phyloP scores from a whole-genome alignment of 2,329 filamentous ascomycete species.

The Fusarium tanahbumbuense region DNA sequence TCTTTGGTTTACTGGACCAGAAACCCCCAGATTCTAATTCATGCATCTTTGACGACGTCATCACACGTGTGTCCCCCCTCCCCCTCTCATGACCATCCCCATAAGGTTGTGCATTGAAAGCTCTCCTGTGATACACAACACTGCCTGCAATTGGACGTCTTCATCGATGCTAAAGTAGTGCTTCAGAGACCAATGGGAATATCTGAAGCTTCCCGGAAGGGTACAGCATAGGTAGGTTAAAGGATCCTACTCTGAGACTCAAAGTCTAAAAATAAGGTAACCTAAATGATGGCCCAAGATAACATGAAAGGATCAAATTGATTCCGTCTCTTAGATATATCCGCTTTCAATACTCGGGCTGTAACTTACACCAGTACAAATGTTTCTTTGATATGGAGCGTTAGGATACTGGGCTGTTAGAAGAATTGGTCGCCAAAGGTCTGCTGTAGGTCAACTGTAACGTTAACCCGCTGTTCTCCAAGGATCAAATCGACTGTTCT shows the following conservation, averaged over 20 bases:
- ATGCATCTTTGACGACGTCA: constrained; percentile 35
- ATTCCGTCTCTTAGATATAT: not conserved
- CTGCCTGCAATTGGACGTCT: constrained; percentile 4
- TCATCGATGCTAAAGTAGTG: not conserved
- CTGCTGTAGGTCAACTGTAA: not conserved
- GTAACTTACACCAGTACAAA: not conserved
- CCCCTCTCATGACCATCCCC: constrained; percentile 31
- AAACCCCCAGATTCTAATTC: constrained; percentile 23
- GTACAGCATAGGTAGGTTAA: not conserved
- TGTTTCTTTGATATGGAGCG: not conserved
- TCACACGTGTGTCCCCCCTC: constrained; percentile 27
- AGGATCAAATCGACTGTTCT: not conserved
- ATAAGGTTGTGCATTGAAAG: constrained; percentile 16
- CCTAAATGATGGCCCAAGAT: not conserved
- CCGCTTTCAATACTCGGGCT: too few species aligned
- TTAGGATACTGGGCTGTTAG: not conserved
- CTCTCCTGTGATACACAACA: not conserved
- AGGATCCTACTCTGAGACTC: not conserved
- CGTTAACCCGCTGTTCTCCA: not conserved
- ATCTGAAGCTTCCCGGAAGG: not conserved
- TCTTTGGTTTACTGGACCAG: constrained; percentile 23
- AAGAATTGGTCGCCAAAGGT: not conserved
- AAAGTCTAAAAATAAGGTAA: not conserved
- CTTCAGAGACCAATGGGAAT: not conserved
- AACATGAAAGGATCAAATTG: not conserved